Evolutionary conservation across 768 basidiomycete species (phyloP).

Genomic region (Ephemerocybe angulata): DNA sequence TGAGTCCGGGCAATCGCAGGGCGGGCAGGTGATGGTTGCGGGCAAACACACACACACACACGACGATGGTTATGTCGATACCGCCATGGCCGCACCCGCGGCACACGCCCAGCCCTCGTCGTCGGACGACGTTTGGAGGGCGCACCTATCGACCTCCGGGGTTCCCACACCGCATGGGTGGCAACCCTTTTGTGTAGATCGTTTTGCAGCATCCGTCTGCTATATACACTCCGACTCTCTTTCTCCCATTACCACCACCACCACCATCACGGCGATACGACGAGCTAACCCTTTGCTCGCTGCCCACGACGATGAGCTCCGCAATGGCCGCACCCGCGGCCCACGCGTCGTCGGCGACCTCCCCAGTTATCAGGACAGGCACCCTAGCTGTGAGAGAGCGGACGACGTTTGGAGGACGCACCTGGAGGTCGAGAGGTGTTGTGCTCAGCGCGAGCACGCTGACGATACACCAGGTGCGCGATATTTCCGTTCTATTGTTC

Average conservation of each 20-base stretch:
- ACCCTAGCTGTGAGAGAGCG: slow-evolving; percentile 8
- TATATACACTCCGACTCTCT: slow-evolving; percentile 12
- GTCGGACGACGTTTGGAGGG: too few species aligned
- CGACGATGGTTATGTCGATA: too few species aligned
- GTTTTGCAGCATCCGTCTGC: slow-evolving; percentile 26
- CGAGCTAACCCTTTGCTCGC: neutral
- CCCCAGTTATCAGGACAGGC: slow-evolving; percentile 3
- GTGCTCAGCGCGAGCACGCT: neutral
- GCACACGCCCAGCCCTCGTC: too few species aligned
- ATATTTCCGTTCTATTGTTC: too few species aligned
- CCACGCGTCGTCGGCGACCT: slow-evolving; percentile 1
- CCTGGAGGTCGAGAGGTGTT: slow-evolving; percentile 8
- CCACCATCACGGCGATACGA: slow-evolving; percentile 31
- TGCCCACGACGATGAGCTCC: neutral
- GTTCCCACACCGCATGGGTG: slow-evolving; percentile 66
- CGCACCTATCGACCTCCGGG: too few species aligned
- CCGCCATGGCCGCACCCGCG: too few species aligned
- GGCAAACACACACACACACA: too few species aligned
- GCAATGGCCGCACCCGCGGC: neutral
- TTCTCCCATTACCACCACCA: slow-evolving; percentile 56
- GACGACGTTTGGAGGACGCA: slow-evolving; percentile 4
- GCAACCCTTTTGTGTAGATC: slow-evolving; percentile 15
- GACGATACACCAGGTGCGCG: slow-evolving; percentile 6
- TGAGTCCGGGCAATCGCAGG: too few species aligned
- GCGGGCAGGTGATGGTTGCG: too few species aligned